Evolutionary conservation across 1,284 basidiomycete species (phyloP).

Genomic region (Cutaneotrichosporon dermatis): DNA sequence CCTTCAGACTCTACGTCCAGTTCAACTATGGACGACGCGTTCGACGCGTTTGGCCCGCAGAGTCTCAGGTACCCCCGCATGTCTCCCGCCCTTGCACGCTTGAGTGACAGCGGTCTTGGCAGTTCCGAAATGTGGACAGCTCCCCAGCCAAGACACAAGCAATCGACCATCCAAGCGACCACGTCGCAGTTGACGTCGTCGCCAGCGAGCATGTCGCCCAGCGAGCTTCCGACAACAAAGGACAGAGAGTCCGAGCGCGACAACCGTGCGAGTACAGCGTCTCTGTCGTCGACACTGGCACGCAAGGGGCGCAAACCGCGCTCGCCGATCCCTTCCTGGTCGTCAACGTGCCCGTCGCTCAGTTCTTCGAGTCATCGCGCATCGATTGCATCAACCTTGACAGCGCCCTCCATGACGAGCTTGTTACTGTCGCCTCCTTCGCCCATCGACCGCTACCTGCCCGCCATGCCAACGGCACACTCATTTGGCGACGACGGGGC

Average conservation of each 20-base stretch:
- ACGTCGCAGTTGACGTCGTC: neutral
- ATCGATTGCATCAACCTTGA: slow-evolving; percentile 20
- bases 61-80: slow-evolving; percentile 23
- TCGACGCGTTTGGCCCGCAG: slow-evolving; percentile 21
- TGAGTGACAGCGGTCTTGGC: slow-evolving; percentile 15
- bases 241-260: neutral
- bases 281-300: neutral
- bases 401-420: slow-evolving; percentile 19
- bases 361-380: slow-evolving; percentile 19
- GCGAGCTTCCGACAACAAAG: neutral
- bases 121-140: neutral
- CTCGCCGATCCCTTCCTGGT: slow-evolving; percentile 20
- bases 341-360: slow-evolving; percentile 20
- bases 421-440: slow-evolving; percentile 18
- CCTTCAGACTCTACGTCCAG: neutral
- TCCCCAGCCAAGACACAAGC: neutral
- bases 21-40: slow-evolving; percentile 5
- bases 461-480: slow-evolving; percentile 1
- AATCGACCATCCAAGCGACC: neutral
- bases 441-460: slow-evolving; percentile 8
- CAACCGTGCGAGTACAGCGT: neutral
- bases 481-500: neutral
- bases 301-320: slow-evolving; percentile 15
- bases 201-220: neutral
- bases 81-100: slow-evolving; percentile 20